These are phyloP conservation scores for Mrakiaceae sp. DNA, from an alignment of 1,284 basidiomycete species.

Conservation along the genomic window DNA sequence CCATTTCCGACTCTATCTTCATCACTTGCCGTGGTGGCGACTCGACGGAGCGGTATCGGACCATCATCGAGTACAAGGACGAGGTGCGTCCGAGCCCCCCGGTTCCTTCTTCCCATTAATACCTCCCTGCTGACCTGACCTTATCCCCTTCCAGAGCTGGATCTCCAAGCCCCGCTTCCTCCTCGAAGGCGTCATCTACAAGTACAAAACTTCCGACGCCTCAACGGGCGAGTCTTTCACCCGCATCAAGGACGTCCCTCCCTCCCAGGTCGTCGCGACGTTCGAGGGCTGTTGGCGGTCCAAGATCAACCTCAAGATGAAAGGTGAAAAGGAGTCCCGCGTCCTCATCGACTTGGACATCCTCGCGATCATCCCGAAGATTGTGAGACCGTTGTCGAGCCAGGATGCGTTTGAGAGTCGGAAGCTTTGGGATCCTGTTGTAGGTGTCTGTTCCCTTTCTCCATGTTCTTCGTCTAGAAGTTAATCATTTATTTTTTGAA, in stretches of 20 bases:
- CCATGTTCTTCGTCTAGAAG: too few relatives aligned
- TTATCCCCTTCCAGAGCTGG: constrained; percentile 55
- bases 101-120: not conserved
- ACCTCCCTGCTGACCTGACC: not conserved
- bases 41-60: constrained; percentile 52
- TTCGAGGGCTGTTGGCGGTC: constrained; percentile 86
- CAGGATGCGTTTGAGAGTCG: constrained; percentile 76
- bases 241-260: constrained; percentile 80
- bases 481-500: not conserved
- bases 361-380: constrained; percentile 67
- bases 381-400: constrained; percentile 64
- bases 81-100: constrained; percentile 48
- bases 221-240: constrained; percentile 56
- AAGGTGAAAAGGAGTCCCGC: constrained; percentile 52
- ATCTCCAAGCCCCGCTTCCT: constrained; percentile 77
- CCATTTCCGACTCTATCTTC: constrained; percentile 60
- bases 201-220: constrained; percentile 46
- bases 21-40: constrained; percentile 68
- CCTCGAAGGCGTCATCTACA: constrained; percentile 81
- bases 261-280: constrained; percentile 60
- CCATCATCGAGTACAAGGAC: constrained; percentile 90
- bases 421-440: constrained; percentile 74
- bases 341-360: constrained; percentile 66
- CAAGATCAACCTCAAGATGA: constrained; percentile 65
- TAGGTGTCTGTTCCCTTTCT: too few relatives aligned